These are phyloP conservation scores for Trametes elegans DNA, from an alignment of 768 basidiomycete genomes.

Conservation along the genomic window DNA sequence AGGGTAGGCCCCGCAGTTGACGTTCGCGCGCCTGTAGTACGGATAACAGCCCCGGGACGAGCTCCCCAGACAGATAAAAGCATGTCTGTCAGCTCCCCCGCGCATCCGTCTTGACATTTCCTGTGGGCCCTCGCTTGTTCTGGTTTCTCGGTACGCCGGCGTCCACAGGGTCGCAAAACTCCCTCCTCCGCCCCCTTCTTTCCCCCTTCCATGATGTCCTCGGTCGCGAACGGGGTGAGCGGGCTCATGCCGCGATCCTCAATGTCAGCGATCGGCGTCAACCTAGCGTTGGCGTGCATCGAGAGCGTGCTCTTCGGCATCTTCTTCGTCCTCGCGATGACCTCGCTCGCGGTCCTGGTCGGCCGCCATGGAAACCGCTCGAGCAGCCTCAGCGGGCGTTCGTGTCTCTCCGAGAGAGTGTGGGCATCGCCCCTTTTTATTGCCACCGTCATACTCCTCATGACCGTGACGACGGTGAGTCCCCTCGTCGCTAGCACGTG, in stretches of 20 bases:
- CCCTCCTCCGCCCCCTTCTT: too few species aligned
- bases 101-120: neutral
- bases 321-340: slow-evolving; percentile 11
- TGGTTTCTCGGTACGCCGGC: slow-evolving; percentile 4
- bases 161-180: slow-evolving; percentile 1
- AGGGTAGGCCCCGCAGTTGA: neutral
- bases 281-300: slow-evolving; percentile 6
- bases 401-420: neutral
- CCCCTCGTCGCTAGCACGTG: neutral
- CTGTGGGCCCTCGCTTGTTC: too few species aligned
- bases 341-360: slow-evolving; percentile 12
- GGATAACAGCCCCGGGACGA: neutral
- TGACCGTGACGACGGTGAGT: slow-evolving; percentile 7
- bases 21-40: neutral
- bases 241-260: neutral
- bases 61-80: slow-evolving; percentile 1
- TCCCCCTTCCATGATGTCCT: neutral
- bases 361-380: slow-evolving; percentile 9
- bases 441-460: neutral
- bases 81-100: neutral
- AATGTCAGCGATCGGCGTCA: slow-evolving; percentile 5
- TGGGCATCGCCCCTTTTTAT: slow-evolving; percentile 10
- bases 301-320: slow-evolving; percentile 8
- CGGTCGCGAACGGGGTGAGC: slow-evolving; percentile 1
- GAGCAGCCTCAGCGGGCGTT: neutral